Base-by-base conservation (phyloP, 257 asterid species). In the Dorcoceras hygrometricum region DNA sequence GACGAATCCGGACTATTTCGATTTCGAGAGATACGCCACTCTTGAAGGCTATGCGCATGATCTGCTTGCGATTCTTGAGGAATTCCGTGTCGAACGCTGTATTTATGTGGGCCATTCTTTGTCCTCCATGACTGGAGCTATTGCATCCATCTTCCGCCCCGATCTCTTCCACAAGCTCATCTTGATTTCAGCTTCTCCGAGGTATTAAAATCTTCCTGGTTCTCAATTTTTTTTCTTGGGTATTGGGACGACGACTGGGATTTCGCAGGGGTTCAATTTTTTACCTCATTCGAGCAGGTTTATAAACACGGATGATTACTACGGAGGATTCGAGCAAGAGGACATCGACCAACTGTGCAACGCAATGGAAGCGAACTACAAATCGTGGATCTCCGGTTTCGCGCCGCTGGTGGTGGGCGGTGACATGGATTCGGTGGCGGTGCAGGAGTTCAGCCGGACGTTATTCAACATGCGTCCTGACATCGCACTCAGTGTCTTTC, bases 391-490 rank as follows among this genome's bases (percentile, higher is more conserved):
- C 32, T 66, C 78, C 0, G 97, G 96, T 0, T 90, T 86, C 29
- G 97, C 96, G 0, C 97, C 96, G 0, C 77, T 90, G 5, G 83
- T 74, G 0, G 90, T 90, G n/a, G 96, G 96, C 3, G 93, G 91
- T 0, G 97, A 90, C 80, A 90, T 90, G 97, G 85, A 84, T 2
- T 86, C 97, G 0, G 74, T 82, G 4, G 85, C 89, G 0, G 94
- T 91, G 1, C 98, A 91, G 31, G 98, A 91, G 23, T 89, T 91
- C 61, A 91, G 98, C 65, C 28, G 98, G 65, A 88, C 98, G 0
- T 24, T 91, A n/a, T 91, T 91, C 81, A 89, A 87, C 62, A 89
- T 91, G 95, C 71, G 98, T 25, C 98, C 98, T 0, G 98, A 91
- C 83, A 86, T 91, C 34, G 91, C 98, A 0, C 59, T 88, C 24